Base-by-base conservation (phyloP, 2,329 filamentous ascomycete genomes). In the Leptographium flavum region DNA sequence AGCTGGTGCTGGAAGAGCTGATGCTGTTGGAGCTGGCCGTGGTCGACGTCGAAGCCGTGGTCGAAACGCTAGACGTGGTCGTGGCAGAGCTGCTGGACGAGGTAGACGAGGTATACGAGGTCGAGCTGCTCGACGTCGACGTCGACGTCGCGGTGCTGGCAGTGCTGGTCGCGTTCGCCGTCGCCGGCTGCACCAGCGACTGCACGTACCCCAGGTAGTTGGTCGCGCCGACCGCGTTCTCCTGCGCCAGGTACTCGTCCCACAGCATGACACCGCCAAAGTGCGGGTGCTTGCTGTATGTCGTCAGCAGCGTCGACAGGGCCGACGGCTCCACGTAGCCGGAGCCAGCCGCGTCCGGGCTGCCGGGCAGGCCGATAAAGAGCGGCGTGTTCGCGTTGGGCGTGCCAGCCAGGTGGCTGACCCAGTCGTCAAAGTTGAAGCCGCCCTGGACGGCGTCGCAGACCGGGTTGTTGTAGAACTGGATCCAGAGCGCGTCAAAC, bases 381-480 rank as follows among this genome's bases (percentile, higher is more conserved):
- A 66, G 55, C 49, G 63, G 62, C 27, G 64, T 62, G 32, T 58
- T 41, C 38, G 52, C 50, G 47, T 62, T 66, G 27, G 56, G 54
- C 4, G 58, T 60, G 10, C 17, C 37, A 22, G 51, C 47, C 7
- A 65, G 57, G 47, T 57, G 58, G 2, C 23, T 11, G n/a, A 58
- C 55, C 63, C 63, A 66, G 1, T 46, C 41, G 28, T 59, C 51
- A 32, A 60, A 65, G 58, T 66, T 66, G 55, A 62, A 63, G 36
- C 54, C 54, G 37, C 54, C 56, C 13, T 44, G 50, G 30, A 54
- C 43, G 17, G 60, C 62, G 21, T 61, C 59, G 50, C 66, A 69
- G 25, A 51, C 55, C 0, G 58, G 56, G 53, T 70, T 70, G 56
- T 70, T 70, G 58, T 70, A 70, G 55, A 68, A 69, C 52, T 70